Evolutionary conservation across 2,329 filamentous ascomycete genomes (phyloP), one percentile per base, ranked within the genome.

Genomic region (Phoma sp.): DNA sequence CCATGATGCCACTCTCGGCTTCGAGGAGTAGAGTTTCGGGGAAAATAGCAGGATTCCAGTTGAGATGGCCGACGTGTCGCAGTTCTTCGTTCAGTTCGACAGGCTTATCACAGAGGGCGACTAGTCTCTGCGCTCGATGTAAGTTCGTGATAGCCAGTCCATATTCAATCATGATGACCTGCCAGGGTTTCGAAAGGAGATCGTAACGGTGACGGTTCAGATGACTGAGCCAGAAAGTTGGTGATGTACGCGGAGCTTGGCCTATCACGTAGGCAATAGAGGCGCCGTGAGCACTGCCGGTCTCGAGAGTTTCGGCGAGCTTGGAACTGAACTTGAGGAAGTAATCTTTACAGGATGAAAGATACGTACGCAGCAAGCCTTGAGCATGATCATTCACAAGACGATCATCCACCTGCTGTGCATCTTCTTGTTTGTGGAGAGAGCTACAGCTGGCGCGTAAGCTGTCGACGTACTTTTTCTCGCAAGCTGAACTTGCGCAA

Each of bases 1-100:
- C 85, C 8, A 86, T 64, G 1, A 91, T 77, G 0, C 81, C 80
- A 31, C 80, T 85, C 48, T 91, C 88, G 0, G 88, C 76, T 66
- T 91, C 88, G 0, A 91, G 55, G 0, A 92, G 72, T 0, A 91
- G 74, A 55, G 78, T 85, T 21, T 91, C 88, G 0, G 88, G 86
- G 33, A 77, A 73, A 0, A 82, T 56, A 0, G 65, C 9, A 0
- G 82, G 80, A 6, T 80, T 62, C 85, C 87, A 90, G 9, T 82
- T 83, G 1, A 64, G 60, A 57, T 87, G 85, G 0, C 86, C 87
- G 0, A 59, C 15, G 51, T 86, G 87, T 0, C 57, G 45, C 0
- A 81, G 57, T 54, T 83, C 72, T 48, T 70, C 63, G 1, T 55
- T 37, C 3, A 75, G 55, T 4, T 73, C 71, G 0, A 57, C 19